phyloP scores from a whole-genome alignment of 768 basidiomycete species.

The Pisolithus marmoratus region DNA sequence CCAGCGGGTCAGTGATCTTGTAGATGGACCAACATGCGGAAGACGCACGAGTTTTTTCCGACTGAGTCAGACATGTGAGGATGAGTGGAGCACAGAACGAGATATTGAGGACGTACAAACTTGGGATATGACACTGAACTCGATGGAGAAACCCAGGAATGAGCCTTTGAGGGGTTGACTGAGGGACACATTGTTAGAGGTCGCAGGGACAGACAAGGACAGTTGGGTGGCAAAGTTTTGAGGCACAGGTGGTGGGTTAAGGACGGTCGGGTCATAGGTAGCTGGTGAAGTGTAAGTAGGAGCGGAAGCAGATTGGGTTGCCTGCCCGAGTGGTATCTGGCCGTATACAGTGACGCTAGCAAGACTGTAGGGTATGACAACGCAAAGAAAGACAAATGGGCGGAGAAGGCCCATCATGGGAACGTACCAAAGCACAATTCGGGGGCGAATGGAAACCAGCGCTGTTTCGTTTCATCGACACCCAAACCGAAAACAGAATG shows the following conservation, averaged over 20 bases:
- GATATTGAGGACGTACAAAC: constrained; percentile 24
- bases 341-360: constrained; percentile 26
- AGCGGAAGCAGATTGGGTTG: constrained; percentile 14
- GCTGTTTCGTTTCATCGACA: too few relatives aligned
- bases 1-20: not conserved
- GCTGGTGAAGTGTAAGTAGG: constrained; percentile 22
- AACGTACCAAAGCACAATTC: too few relatives aligned
- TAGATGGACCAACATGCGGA: not conserved
- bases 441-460: not conserved
- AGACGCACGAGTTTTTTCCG: constrained; percentile 10
- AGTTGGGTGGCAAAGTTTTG: constrained; percentile 16
- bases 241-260: constrained; percentile 26
- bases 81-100: not conserved
- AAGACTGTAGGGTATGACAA: not conserved
- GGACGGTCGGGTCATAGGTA: constrained; percentile 28
- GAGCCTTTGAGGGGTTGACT: constrained; percentile 32
- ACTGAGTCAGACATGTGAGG: not conserved
- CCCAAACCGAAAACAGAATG: too few relatives aligned
- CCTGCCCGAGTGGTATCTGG: constrained; percentile 16
- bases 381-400: not conserved
- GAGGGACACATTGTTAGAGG: constrained; percentile 3
- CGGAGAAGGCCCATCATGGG: constrained; percentile 7
- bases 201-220: constrained; percentile 20
- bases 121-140: constrained; percentile 57
- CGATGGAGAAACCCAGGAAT: constrained; percentile 56